Conservation (phyloP, 495 filamentous ascomycete genomes). For the Lichina pygmaea region DNA sequence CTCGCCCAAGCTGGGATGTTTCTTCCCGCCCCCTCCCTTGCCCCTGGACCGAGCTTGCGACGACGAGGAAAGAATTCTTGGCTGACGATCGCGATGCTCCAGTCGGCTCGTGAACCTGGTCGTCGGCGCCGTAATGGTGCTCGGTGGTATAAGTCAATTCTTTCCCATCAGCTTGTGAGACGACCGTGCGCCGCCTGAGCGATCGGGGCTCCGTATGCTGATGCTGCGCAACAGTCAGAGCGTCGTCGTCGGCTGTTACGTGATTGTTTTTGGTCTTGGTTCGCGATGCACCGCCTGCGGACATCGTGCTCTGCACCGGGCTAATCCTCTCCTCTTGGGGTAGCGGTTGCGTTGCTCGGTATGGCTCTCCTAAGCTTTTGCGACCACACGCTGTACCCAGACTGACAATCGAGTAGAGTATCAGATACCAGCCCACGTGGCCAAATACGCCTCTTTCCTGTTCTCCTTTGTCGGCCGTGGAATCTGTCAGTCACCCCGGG, state of each 20-base stretch:
- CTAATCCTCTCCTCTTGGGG: not conserved
- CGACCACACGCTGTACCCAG: not conserved
- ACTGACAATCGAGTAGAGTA: constrained; percentile 29
- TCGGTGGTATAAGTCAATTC: constrained; percentile 80
- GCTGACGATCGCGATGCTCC: constrained; percentile 8
- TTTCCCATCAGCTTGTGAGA: constrained; percentile 32
- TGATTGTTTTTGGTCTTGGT: constrained; percentile 78
- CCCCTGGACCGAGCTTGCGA: not conserved
- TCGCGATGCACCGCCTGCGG: constrained; percentile 9
- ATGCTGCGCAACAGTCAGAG: constrained; percentile 19
- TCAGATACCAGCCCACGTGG: constrained; percentile 78
- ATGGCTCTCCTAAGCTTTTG: constrained; percentile 3
- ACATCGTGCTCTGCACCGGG: too few relatives aligned
- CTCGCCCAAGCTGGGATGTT: too few relatives aligned
- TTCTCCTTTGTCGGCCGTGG: constrained; percentile 93
- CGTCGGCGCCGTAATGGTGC: constrained; percentile 64
- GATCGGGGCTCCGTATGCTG: not conserved
- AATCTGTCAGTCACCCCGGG: constrained; percentile 38
- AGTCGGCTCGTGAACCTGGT: constrained; percentile 87
- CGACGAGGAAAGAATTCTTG: not conserved
- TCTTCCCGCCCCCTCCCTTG: too few relatives aligned
- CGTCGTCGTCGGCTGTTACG: constrained; percentile 58
- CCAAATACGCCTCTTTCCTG: constrained; percentile 86
- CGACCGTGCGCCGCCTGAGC: not conserved
- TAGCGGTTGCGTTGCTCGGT: constrained; percentile 33